Conservation (phyloP, 1,139 yeast genomes). For the Suhomyces yuchorum region DNA sequence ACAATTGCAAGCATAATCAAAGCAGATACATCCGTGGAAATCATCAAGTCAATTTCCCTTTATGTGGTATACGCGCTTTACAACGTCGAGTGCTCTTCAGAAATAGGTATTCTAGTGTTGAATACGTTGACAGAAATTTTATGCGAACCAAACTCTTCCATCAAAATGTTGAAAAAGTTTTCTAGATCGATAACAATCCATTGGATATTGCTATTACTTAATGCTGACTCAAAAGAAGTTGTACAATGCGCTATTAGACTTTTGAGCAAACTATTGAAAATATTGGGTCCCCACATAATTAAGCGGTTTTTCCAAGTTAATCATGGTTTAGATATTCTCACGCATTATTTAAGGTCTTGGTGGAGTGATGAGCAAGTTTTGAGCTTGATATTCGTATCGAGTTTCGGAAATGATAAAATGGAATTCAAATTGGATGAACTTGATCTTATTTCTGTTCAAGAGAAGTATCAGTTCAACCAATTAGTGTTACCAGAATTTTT, state of each 20-base stretch:
- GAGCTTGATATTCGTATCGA: conserved; percentile 38
- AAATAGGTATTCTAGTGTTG: conserved; percentile 34
- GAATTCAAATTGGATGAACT: conserved; percentile 1
- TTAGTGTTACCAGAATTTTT: conserved; percentile 44
- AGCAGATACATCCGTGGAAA: conserved; percentile 42
- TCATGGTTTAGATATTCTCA: conserved; percentile 56
- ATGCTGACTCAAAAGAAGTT: conserved; percentile 38
- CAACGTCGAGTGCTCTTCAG: conserved; percentile 29
- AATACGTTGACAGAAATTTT: conserved; percentile 33
- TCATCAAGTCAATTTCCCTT: conserved; percentile 37
- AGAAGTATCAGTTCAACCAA: conserved; percentile 11
- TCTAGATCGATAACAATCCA: conserved; percentile 62
- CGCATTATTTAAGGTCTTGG: conserved; percentile 46
- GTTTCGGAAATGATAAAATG: conserved; percentile 39
- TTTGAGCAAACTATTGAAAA: conserved; percentile 49
- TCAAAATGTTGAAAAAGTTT: conserved; percentile 47
- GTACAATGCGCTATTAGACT: conserved; percentile 52
- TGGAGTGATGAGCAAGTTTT: conserved; percentile 47
- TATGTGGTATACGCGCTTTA: conserved; percentile 43
- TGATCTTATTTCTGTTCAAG: conserved; percentile 8
- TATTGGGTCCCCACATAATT: conserved; percentile 50
- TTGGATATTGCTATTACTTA: conserved; percentile 63
- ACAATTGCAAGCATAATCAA: conserved; percentile 28
- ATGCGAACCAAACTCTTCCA: conserved; percentile 36
- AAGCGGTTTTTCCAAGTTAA: conserved; percentile 53